Percentiles rank a stretch among this genome's conserved stretches.
Evolutionary conservation across 306 rosid genomes (phyloP).

Genomic region (Trichosanthes truncata): DNA sequence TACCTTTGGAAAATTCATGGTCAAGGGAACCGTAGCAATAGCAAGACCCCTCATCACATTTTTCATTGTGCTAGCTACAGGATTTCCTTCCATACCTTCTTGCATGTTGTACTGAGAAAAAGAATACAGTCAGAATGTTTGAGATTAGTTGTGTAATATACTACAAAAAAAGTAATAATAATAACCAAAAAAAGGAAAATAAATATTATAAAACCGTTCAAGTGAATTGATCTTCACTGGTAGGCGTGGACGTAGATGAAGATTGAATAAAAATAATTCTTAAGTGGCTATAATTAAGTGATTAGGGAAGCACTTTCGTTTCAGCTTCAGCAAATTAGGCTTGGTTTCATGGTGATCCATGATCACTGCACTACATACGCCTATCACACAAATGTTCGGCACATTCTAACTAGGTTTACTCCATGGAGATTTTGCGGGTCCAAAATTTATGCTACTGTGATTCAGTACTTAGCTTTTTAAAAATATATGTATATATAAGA

Average conservation of each 20-base stretch:
- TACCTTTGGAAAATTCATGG: conserved; percentile 82
- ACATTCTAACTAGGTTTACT: not conserved
- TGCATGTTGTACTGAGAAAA: conserved; percentile 63
- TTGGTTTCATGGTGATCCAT: not conserved
- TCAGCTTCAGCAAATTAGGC: not conserved
- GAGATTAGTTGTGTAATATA: not conserved
- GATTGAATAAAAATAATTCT: not conserved
- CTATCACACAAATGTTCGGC: not conserved
- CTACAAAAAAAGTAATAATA: not conserved
- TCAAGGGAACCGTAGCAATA: conserved; percentile 77
- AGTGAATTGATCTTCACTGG: not conserved
- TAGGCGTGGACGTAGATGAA: not conserved
- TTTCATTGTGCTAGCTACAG: conserved; percentile 66
- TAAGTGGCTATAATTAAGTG: not conserved
- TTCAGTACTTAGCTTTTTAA: not conserved
- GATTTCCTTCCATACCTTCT: conserved; percentile 96
- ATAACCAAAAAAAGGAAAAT: not conserved
- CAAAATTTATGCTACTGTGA: not conserved
- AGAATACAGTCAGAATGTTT: not conserved
- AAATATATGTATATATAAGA: not conserved
- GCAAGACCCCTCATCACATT: conserved; percentile 75
- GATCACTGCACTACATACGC: not conserved
- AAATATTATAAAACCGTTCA: not conserved
- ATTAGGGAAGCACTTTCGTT: not conserved
- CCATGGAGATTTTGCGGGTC: not conserved